Base-by-base conservation (phyloP, 2,329 filamentous ascomycete species). In the Trichoderma aggressivum region DNA sequence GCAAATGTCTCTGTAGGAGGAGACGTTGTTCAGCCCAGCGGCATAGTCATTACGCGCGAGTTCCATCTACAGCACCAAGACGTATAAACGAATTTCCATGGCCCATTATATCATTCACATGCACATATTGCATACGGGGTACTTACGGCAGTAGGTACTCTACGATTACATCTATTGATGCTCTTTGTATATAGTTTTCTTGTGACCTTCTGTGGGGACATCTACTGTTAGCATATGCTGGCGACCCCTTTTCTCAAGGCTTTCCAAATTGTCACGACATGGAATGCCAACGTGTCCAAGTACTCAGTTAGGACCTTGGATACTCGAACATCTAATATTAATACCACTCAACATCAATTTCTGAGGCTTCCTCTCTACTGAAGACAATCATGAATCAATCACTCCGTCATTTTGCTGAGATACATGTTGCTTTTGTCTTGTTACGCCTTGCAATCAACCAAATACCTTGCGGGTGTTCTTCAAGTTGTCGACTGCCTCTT, bases 31-130 rank as follows among this genome's bases (percentile, higher is more conserved):
- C 36, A 63, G 14, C 24, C 56, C 5, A 68, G 47, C 14, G 66
- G 65, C n/a, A 73, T 73, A 32, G 12, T 72, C 34, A 53, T 73
- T n/a, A 73, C 72, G 14, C 67, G 56, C 16, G 72, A 73, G 39
- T 47, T 72, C 14, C 66, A 36, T 55, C 53, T 73, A 30, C 58
- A 71, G 32, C 58, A 61, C 30, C 70, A 69, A 63, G 60, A 30
- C n/a, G 60, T 71, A 18, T 71, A 39, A 32, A 32, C 14, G 59
- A 34, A 7, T n/a, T 7, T 26, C n/a, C 2, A 16, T 28, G 26
- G 21, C 11, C 24, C 7, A 30, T 65, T 28, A 36, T 34, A 34
- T 5, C 21, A 39, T 24, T 61, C 28, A 14, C 21, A 39, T 36
- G 28, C 21, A 61, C 3, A 53, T 55, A 50, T 70, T 55, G 18